Evolutionary conservation across 2,329 filamentous ascomycete species (phyloP).

Genomic region (Arachnomyces sp.): DNA sequence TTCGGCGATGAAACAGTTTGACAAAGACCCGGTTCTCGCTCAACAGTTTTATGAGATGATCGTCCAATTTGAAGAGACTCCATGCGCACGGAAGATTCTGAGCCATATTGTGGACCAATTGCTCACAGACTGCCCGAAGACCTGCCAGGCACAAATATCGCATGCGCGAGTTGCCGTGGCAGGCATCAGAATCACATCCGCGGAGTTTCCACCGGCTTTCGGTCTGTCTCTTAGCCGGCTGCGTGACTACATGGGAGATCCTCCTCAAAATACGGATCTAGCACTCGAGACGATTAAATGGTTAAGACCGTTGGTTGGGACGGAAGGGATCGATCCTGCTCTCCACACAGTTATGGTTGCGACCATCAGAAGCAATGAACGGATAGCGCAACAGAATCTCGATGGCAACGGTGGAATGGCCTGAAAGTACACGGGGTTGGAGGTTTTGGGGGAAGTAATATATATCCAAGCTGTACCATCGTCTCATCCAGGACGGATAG

Average conservation of each 20-base stretch:
- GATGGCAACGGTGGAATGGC: neutral
- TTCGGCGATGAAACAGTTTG: constrained; percentile 69
- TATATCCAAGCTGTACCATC: neutral
- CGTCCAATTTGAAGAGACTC: constrained; percentile 58
- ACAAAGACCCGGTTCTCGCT: constrained; percentile 58
- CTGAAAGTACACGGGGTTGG: neutral
- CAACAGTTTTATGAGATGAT: constrained; percentile 77
- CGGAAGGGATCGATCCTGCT: constrained; percentile 44
- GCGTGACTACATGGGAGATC: constrained; percentile 42
- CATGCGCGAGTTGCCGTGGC: constrained; percentile 64
- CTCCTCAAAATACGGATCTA: constrained; percentile 26
- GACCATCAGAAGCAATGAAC: constrained; percentile 30
- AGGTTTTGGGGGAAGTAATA: neutral
- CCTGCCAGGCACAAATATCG: constrained; percentile 61
- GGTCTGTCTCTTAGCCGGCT: constrained; percentile 58
- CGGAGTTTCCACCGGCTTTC: constrained; percentile 66
- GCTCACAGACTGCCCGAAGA: constrained; percentile 50
- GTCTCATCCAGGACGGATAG: neutral
- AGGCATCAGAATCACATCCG: constrained; percentile 54
- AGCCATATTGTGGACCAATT: constrained; percentile 65
- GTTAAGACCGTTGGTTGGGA: constrained; percentile 40
- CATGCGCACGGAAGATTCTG: constrained; percentile 59
- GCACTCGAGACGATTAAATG: constrained; percentile 42
- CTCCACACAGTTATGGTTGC: constrained; percentile 45
- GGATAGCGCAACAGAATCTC: constrained; percentile 6